phyloP scores from a whole-genome alignment of 1,284 basidiomycete genomes.

The Ceratobasidium sp. region DNA sequence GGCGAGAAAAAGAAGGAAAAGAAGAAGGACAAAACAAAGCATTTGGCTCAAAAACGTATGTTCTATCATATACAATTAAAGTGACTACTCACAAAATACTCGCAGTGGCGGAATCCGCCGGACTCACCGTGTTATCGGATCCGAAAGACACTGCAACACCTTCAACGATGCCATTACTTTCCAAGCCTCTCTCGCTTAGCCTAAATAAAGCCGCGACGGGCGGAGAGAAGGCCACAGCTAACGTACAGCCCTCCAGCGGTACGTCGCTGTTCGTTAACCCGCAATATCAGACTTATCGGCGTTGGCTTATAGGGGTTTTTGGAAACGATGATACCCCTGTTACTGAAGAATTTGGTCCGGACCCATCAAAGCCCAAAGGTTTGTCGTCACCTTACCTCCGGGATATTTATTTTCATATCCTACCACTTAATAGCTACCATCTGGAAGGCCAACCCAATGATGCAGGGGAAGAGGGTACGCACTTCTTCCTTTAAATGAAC shows the following conservation, averaged over 20 bases:
- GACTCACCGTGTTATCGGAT: conserved; percentile 40
- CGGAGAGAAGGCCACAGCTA: conserved; percentile 7
- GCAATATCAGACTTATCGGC: neutral
- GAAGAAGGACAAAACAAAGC: conserved; percentile 65
- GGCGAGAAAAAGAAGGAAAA: conserved; percentile 71
- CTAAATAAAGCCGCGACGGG: conserved; percentile 70
- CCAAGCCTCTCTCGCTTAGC: conserved; percentile 82
- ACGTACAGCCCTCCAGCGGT: conserved; percentile 9
- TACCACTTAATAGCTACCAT: conserved; percentile 16
- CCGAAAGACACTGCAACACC: conserved; percentile 59
- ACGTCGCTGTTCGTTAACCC: conserved; percentile 50
- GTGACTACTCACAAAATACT: neutral
- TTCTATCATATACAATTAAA: neutral
- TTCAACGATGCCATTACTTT: conserved; percentile 76
- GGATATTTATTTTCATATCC: neutral
- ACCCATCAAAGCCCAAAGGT: conserved; percentile 45
- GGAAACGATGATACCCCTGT: conserved; percentile 30
- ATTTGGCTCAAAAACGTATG: conserved; percentile 61
- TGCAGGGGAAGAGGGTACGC: conserved; percentile 89
- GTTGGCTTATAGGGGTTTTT: conserved; percentile 11
- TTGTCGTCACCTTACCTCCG: neutral
- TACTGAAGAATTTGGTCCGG: conserved; percentile 13
- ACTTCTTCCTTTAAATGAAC: conserved; percentile 1
- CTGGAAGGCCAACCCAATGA: conserved; percentile 83
- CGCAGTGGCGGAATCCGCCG: conserved; percentile 34